Conservation (phyloP, 1,284 basidiomycete species). For the Ceratobasidium sp. region DNA sequence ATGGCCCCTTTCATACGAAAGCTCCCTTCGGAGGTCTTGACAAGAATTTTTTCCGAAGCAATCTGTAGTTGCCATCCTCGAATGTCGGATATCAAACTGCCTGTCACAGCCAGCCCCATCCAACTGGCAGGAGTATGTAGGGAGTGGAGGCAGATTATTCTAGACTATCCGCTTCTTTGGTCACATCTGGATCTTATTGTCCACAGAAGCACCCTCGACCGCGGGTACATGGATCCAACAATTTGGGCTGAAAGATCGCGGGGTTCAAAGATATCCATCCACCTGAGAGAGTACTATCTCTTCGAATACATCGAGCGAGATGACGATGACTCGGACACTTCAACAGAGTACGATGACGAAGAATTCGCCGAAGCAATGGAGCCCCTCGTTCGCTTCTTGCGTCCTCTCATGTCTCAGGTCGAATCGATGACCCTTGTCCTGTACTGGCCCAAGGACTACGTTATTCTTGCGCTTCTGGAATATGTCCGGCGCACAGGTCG, state of each 20-base stretch:
- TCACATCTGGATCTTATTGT: not conserved
- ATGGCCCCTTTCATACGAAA: no score
- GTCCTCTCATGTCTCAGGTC: not conserved
- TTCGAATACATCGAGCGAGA: not conserved
- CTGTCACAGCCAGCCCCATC: not conserved
- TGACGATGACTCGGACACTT: not conserved
- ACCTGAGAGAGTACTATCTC: not conserved
- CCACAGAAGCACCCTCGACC: not conserved
- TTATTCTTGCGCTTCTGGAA: no score
- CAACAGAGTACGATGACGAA: not conserved
- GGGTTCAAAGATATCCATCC: not conserved
- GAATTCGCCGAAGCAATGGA: not conserved
- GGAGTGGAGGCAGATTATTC: not conserved
- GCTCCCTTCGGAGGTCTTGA: no score
- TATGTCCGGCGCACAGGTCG: no score
- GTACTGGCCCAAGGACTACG: not conserved
- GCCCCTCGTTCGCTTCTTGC: not conserved
- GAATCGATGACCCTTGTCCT: not conserved
- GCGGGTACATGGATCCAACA: not conserved
- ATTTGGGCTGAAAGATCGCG: not conserved
- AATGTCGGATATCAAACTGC: not conserved
- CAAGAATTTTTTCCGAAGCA: no score
- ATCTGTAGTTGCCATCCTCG: no score
- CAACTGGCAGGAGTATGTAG: not conserved
- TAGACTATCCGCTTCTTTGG: not conserved